These are phyloP conservation scores for Pleurotus ostreatus DNA, from an alignment of 768 basidiomycete genomes.

Conservation along the genomic window DNA sequence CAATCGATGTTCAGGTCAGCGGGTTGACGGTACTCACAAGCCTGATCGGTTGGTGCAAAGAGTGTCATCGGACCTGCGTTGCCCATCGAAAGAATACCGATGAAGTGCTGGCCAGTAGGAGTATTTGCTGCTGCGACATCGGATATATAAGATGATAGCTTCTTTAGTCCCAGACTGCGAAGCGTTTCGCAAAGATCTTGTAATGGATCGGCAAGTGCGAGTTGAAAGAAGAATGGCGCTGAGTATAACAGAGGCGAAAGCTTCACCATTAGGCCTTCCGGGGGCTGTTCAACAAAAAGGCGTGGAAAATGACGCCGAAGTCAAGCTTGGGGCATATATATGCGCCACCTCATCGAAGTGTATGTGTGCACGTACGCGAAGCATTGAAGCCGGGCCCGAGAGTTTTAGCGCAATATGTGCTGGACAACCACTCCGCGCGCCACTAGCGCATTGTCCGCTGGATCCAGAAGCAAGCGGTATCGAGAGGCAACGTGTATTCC, in stretches of 20 bases:
- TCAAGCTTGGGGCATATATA: neutral
- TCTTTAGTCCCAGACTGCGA: conserved; percentile 33
- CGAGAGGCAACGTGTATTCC: neutral
- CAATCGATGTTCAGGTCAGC: neutral
- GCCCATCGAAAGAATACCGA: conserved; percentile 37
- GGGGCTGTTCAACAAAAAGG: neutral
- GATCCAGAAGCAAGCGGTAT: neutral
- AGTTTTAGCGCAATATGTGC: neutral
- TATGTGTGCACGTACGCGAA: too few relatives aligned
- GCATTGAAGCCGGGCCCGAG: neutral
- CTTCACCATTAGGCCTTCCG: neutral
- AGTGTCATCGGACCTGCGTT: conserved; percentile 35
- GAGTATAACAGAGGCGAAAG: conserved; percentile 7
- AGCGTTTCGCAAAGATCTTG: conserved; percentile 35
- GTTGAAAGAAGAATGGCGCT: conserved; percentile 22
- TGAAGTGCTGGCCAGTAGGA: conserved; percentile 35
- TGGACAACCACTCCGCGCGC: neutral
- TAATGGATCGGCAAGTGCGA: conserved; percentile 19
- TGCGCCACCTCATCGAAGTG: neutral
- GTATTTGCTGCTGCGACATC: conserved; percentile 36
- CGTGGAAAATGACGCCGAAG: neutral
- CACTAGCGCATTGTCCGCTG: neutral
- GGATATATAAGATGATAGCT: conserved; percentile 33
- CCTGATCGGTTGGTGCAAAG: conserved; percentile 54
- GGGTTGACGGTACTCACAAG: conserved; percentile 34